Evolutionary conservation across 163 green algal species (phyloP).

Genomic region (Volvox carteri): DNA sequence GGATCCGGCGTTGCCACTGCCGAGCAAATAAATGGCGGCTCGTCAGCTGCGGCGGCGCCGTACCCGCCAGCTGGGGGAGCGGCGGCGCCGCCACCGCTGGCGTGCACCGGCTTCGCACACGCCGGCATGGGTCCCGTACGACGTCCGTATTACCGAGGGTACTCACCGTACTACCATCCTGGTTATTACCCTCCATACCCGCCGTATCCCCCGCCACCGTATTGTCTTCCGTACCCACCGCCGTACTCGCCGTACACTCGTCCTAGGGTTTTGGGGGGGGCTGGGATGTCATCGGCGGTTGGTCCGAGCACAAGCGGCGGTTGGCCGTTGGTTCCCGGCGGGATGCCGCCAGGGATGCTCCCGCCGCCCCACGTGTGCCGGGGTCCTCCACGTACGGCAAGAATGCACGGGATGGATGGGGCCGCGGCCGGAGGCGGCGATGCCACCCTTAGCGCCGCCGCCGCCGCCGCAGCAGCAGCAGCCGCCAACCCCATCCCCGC

Average conservation of each 20-base stretch:
- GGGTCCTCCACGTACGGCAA: background rate
- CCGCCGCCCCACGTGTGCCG: background rate
- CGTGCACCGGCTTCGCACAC: background rate
- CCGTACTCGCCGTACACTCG: background rate
- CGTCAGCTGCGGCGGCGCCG: too few species aligned
- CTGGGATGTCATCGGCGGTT: background rate
- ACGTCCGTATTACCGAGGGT: slow-evolving; percentile 7
- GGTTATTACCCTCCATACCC: slow-evolving; percentile 10
- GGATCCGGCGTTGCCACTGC: background rate
- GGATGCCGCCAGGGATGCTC: background rate
- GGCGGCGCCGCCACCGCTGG: background rate
- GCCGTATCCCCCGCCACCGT: background rate
- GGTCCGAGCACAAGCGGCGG: background rate
- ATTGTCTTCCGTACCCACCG: background rate
- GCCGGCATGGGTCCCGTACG: background rate
- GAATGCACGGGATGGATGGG: slow-evolving; percentile 11
- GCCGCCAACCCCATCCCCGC: background rate
- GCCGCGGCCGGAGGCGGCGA: background rate
- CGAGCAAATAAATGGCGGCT: background rate
- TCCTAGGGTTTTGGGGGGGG: background rate
- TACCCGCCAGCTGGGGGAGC: background rate
- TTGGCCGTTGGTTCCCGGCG: background rate
- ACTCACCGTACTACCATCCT: background rate
- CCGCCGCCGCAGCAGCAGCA: background rate
- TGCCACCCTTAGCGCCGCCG: background rate